A percentile compares a stretch with the other conserved stretches of the same genome.
Conservation (phyloP, 2,329 filamentous ascomycete species). For the Cryphonectria parasitica region DNA sequence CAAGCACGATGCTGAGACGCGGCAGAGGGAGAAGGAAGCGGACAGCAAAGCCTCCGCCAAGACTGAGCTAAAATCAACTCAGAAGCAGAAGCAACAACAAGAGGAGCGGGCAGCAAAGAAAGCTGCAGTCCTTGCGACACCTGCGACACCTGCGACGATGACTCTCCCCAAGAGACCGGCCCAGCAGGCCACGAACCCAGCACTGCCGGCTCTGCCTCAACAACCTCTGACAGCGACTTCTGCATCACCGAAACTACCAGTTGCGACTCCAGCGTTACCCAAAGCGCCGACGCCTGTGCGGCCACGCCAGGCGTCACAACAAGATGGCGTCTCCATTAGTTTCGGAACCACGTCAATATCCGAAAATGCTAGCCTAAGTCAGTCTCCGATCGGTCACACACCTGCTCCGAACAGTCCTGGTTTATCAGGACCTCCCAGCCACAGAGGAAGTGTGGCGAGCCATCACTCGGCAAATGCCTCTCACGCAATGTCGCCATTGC, state of each 20-base stretch:
- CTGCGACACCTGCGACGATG: conserved; percentile 38
- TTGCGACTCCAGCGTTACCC: conserved; percentile 79
- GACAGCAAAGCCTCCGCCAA: conserved; percentile 47
- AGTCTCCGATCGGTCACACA: conserved; percentile 63
- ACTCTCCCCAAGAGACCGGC: conserved; percentile 47
- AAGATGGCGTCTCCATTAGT: conserved; percentile 70
- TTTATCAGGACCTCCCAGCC: conserved; percentile 65
- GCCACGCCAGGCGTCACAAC: conserved; percentile 77
- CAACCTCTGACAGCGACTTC: conserved; percentile 60
- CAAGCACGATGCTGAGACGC: conserved; percentile 61
- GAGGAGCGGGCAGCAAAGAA: conserved; percentile 50
- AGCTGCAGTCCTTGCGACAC: conserved; percentile 41
- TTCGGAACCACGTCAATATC: conserved; percentile 70
- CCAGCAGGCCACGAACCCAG: conserved; percentile 44
- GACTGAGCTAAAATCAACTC: conserved; percentile 43
- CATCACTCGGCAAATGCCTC: conserved; percentile 36
- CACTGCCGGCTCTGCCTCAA: conserved; percentile 60
- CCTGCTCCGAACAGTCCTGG: conserved; percentile 69
- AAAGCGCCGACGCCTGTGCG: conserved; percentile 83
- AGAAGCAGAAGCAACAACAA: conserved; percentile 49
- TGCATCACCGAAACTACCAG: conserved; percentile 77
- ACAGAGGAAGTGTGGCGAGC: conserved; percentile 54
- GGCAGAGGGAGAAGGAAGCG: conserved; percentile 57
- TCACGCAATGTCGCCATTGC: conserved; percentile 67
- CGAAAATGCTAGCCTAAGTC: conserved; percentile 58